phyloP scores from a whole-genome alignment of 495 filamentous ascomycete genomes.

The Collariella sp. region DNA sequence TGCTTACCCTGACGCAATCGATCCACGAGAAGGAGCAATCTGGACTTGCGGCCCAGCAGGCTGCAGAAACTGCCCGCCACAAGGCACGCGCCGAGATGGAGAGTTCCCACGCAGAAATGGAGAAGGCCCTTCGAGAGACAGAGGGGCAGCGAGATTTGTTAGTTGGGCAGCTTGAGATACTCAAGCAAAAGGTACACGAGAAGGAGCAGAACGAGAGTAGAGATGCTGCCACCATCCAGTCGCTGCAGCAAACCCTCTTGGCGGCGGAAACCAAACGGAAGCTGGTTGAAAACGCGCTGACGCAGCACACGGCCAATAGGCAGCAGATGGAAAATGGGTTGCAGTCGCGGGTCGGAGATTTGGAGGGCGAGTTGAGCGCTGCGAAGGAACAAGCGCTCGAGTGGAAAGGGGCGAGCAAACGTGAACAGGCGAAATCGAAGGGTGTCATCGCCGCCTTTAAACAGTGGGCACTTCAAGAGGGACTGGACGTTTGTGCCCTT shows the following conservation, averaged over 20 bases:
- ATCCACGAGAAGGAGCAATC: constrained; percentile 15
- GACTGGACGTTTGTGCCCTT: background rate
- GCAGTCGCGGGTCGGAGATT: background rate
- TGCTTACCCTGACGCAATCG: constrained; percentile 14
- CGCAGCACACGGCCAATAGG: background rate
- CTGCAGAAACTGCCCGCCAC: background rate
- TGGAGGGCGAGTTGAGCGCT: constrained; percentile 8
- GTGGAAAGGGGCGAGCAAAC: constrained; percentile 1
- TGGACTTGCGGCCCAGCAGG: background rate
- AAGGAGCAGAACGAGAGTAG: constrained; percentile 9
- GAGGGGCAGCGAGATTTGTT: constrained; percentile 5
- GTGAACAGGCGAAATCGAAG: background rate
- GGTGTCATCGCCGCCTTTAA: constrained; percentile 5
- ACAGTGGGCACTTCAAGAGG: constrained; percentile 8
- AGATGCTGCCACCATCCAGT: constrained; percentile 8
- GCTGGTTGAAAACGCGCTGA: background rate
- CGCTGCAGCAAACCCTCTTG: constrained; percentile 4
- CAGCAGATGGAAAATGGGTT: background rate
- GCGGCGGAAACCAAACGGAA: constrained; percentile 6
- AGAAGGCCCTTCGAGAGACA: background rate
- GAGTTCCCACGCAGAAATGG: background rate
- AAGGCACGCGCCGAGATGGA: constrained; percentile 10
- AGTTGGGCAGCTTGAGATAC: background rate
- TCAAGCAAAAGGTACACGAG: constrained; percentile 3
- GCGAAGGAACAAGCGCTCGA: background rate